Conservation (phyloP, 148 eudicot species). For the Polygonum maritimum region DNA sequence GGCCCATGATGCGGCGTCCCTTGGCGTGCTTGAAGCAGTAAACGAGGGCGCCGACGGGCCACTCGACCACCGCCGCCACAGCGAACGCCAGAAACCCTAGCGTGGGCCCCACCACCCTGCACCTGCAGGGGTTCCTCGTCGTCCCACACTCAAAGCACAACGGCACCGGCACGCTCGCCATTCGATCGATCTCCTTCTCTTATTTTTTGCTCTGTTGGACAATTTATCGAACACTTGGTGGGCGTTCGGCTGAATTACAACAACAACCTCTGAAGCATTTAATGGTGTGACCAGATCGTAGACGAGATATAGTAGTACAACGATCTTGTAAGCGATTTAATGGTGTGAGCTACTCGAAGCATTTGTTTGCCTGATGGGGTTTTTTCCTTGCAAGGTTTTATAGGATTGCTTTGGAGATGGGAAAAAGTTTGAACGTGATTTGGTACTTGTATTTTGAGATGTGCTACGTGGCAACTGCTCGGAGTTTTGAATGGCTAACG, state of each 20-base stretch:
- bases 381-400: neutral
- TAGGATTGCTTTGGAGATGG: neutral
- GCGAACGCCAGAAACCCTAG: constrained; percentile 68
- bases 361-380: constrained; percentile 6
- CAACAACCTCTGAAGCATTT: too few relatives aligned
- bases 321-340: constrained; percentile 12
- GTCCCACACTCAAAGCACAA: constrained; percentile 73
- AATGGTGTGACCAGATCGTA: constrained; percentile 18
- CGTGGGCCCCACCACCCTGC: constrained; percentile 80
- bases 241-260: neutral
- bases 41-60: constrained; percentile 75
- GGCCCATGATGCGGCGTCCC: constrained; percentile 77
- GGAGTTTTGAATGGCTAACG: neutral
- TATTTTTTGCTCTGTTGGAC: neutral
- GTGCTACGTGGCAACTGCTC: neutral
- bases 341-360: constrained; percentile 18
- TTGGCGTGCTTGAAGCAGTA: constrained; percentile 49
- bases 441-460: neutral
- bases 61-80: constrained; percentile 64
- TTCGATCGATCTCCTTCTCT: neutral
- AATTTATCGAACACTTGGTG: constrained; percentile 8
- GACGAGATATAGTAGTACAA: constrained; percentile 11
- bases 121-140: constrained; percentile 55
- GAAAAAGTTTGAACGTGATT: neutral
- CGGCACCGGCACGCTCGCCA: constrained; percentile 26